Percentiles rank a stretch among this genome's conserved stretches.
phyloP scores from a whole-genome alignment of 2,329 filamentous ascomycete genomes.

The Aspergillus unguis region DNA sequence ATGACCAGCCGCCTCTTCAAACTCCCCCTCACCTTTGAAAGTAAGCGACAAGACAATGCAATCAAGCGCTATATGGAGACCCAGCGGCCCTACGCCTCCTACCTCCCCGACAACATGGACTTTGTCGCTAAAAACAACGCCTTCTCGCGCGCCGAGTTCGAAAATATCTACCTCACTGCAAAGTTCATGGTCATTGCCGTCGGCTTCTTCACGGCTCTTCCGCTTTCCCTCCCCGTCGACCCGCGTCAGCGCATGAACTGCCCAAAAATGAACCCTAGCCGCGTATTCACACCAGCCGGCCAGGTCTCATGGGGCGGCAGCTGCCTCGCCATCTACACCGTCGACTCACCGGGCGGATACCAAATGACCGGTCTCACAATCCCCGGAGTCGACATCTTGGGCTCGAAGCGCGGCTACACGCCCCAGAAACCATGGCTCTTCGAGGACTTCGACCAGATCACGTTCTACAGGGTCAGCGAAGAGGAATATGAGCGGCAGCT shows the following conservation, averaged over 20 bases:
- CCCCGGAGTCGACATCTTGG: conserved; percentile 53
- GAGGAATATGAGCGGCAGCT: conserved; percentile 51
- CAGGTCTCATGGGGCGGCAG: conserved; percentile 56
- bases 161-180: conserved; percentile 51
- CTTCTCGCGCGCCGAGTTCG: conserved; percentile 47
- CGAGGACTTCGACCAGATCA: conserved; percentile 56
- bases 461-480: conserved; percentile 54
- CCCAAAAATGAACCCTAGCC: conserved; percentile 56
- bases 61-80: conserved; percentile 61
- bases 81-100: conserved; percentile 59
- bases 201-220: conserved; percentile 56
- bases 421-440: conserved; percentile 53
- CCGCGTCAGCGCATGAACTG: conserved; percentile 53
- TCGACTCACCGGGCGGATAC: conserved; percentile 57
- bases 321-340: conserved; percentile 54
- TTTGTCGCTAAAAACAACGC: conserved; percentile 57
- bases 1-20: conserved; percentile 46
- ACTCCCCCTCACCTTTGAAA: conserved; percentile 45
- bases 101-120: conserved; percentile 60
- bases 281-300: conserved; percentile 56
- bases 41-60: conserved; percentile 45
- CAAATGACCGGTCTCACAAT: conserved; percentile 54
- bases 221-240: conserved; percentile 52
- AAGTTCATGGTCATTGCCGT: conserved; percentile 53
- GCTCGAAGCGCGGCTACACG: conserved; percentile 50